Conservation (phyloP, 2,329 filamentous ascomycete genomes). For the Tolypocladium nubicola region DNA sequence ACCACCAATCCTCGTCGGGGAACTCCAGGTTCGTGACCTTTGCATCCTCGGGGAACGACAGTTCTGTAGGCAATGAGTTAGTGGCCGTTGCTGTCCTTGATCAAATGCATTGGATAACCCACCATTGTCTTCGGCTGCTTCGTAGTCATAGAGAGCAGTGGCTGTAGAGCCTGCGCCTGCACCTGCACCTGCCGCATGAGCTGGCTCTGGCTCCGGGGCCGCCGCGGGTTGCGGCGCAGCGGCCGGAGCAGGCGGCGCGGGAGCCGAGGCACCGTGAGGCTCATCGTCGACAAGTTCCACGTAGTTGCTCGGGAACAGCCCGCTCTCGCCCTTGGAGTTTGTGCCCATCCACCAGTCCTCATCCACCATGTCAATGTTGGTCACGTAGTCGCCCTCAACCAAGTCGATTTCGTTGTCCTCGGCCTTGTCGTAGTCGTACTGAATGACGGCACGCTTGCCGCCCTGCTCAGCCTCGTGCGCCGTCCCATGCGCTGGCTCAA, state of each 20-base stretch:
- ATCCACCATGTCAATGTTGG: conserved; percentile 93
- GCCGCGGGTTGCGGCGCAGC: conserved; percentile 21
- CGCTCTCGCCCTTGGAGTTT: conserved; percentile 72
- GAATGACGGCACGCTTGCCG: conserved; percentile 65
- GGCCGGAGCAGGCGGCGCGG: conserved; percentile 22
- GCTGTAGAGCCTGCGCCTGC: conserved; percentile 52
- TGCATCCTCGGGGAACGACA: conserved; percentile 82
- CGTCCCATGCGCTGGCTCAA: conserved; percentile 19
- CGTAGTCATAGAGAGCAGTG: conserved; percentile 87
- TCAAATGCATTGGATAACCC: conserved; percentile 12
- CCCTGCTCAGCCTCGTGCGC: conserved; percentile 24
- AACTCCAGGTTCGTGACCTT: conserved; percentile 80
- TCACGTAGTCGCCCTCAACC: conserved; percentile 77
- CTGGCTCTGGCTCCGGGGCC: conserved; percentile 21
- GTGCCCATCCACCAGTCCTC: conserved; percentile 98
- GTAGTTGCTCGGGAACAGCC: conserved; percentile 95
- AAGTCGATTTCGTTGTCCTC: conserved; percentile 96
- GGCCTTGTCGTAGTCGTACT: conserved; percentile 95
- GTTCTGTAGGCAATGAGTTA: conserved; percentile 26
- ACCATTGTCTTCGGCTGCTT: conserved; percentile 91
- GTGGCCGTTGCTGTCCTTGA: not conserved
- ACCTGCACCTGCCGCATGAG: conserved; percentile 19
- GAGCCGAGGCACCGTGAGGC: conserved; percentile 17
- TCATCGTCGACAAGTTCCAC: conserved; percentile 71
- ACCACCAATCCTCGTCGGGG: conserved; percentile 98